Evolutionary conservation across 352 stramenopile species (phyloP).

Genomic region (Phytophthora europaea): DNA sequence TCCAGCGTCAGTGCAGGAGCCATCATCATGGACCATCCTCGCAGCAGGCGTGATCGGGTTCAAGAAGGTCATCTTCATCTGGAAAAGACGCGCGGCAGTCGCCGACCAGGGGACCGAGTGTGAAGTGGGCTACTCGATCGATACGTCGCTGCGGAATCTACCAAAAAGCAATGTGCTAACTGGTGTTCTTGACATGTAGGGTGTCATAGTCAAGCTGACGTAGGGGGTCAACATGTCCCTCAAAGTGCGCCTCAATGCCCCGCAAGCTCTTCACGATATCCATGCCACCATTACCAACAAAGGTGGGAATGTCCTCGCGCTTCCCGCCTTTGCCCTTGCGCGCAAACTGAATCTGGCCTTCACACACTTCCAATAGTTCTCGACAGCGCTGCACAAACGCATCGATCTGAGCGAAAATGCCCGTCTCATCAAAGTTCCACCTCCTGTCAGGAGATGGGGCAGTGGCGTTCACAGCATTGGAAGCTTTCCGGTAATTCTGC

Average conservation of each 20-base stretch:
- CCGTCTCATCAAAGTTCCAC: slow-evolving; percentile 95
- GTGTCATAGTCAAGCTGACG: slow-evolving; percentile 95
- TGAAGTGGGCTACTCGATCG: slow-evolving; percentile 13
- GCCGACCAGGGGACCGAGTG: slow-evolving; percentile 1
- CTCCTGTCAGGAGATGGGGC: slow-evolving; percentile 56
- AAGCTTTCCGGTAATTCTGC: slow-evolving; percentile 82
- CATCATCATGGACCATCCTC: slow-evolving; percentile 22
- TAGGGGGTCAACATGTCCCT: slow-evolving; percentile 91
- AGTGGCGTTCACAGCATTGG: slow-evolving; percentile 68
- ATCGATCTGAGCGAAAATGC: slow-evolving; percentile 97
- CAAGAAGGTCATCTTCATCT: slow-evolving; percentile 28
- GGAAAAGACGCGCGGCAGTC: slow-evolving; percentile 18
- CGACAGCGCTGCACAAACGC: slow-evolving; percentile 96
- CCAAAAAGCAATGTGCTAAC: slow-evolving; percentile 87
- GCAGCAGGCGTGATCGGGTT: slow-evolving; percentile 27
- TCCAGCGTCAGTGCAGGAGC: neutral
- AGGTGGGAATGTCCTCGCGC: slow-evolving; percentile 82
- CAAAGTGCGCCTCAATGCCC: slow-evolving; percentile 95
- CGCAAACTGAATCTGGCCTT: slow-evolving; percentile 96
- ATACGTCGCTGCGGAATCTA: slow-evolving; percentile 12
- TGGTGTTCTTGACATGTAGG: slow-evolving; percentile 95
- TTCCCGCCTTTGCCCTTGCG: slow-evolving; percentile 83
- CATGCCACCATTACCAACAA: slow-evolving; percentile 92
- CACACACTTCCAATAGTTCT: slow-evolving; percentile 95
- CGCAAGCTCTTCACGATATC: slow-evolving; percentile 94